phyloP scores from a whole-genome alignment of 139 green algal genomes.

The Ettlia oleoabundans region DNA sequence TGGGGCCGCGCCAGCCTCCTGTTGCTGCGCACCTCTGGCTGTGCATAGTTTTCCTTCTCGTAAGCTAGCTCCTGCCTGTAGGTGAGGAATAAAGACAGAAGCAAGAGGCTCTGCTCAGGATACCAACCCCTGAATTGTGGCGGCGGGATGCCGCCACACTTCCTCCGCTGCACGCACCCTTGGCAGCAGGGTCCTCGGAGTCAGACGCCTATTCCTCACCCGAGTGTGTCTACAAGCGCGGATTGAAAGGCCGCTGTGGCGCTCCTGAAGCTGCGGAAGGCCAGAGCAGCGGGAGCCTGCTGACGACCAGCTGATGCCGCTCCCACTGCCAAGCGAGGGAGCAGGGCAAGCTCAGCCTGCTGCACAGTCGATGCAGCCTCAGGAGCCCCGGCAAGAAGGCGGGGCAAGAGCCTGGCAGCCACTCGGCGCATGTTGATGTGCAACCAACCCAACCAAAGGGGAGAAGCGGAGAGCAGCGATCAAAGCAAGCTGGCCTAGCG shows the following conservation, averaged over 20 bases:
- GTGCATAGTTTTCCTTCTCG: constrained; percentile 69
- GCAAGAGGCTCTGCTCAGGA: no score
- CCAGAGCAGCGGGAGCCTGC: not conserved
- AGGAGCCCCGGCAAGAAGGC: not conserved
- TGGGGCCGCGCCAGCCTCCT: not conserved
- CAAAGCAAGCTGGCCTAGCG: no score
- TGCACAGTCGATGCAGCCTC: not conserved
- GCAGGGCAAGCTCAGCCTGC: not conserved
- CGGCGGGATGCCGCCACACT: not conserved
- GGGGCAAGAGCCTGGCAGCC: not conserved
- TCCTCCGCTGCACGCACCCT: no score
- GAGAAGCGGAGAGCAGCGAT: not conserved
- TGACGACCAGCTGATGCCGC: not conserved
- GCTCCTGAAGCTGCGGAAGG: constrained; percentile 13
- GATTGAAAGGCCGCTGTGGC: not conserved
- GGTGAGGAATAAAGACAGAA: no score
- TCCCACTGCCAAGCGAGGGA: not conserved
- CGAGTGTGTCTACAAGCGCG: not conserved
- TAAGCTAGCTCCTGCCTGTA: constrained; percentile 65
- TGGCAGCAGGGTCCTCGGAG: no score
- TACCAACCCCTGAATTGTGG: no score
- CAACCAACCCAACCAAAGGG: no score
- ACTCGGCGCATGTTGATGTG: not conserved
- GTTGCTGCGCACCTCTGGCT: constrained; percentile 41
- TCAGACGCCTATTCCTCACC: no score